A percentile compares a stretch with the other conserved stretches of the same genome.
Conservation (phyloP, 2,329 filamentous ascomycete genomes). For the Trichoderma semiorbis region DNA sequence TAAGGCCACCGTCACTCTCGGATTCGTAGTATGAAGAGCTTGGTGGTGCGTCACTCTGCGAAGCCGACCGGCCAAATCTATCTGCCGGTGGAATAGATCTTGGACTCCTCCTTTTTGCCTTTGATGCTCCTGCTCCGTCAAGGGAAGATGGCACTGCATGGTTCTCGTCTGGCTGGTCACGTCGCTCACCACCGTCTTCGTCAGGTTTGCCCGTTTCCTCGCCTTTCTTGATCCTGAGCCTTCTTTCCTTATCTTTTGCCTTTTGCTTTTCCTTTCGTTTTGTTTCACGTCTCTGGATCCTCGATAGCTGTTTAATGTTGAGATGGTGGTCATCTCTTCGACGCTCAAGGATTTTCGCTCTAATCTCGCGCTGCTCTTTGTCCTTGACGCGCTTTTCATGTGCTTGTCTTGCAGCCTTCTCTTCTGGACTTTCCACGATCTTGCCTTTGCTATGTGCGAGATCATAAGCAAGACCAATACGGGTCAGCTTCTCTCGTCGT, state of each 20-base stretch:
- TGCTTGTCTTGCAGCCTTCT: constrained; percentile 45
- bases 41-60: background rate
- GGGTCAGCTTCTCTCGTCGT: constrained; percentile 67
- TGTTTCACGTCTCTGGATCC: constrained; percentile 25
- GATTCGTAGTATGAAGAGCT: constrained; percentile 20
- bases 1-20: constrained; percentile 28
- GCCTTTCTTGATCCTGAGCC: constrained; percentile 1
- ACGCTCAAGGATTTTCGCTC: constrained; percentile 42
- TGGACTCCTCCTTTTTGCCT: constrained; percentile 21
- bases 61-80: background rate
- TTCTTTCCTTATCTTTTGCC: constrained; percentile 60
- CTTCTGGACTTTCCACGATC: constrained; percentile 45
- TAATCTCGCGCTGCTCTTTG: constrained; percentile 34
- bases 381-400: constrained; percentile 42
- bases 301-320: constrained; percentile 37
- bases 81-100: constrained; percentile 5
- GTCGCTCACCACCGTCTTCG: constrained; percentile 13
- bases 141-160: constrained; percentile 12
- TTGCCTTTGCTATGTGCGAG: constrained; percentile 65
- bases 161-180: constrained; percentile 18
- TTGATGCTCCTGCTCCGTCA: constrained; percentile 10
- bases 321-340: constrained; percentile 37
- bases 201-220: background rate
- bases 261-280: constrained; percentile 83
- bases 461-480: constrained; percentile 68